Conservation (phyloP, 768 basidiomycete species). For the Mycena capillaripes region DNA sequence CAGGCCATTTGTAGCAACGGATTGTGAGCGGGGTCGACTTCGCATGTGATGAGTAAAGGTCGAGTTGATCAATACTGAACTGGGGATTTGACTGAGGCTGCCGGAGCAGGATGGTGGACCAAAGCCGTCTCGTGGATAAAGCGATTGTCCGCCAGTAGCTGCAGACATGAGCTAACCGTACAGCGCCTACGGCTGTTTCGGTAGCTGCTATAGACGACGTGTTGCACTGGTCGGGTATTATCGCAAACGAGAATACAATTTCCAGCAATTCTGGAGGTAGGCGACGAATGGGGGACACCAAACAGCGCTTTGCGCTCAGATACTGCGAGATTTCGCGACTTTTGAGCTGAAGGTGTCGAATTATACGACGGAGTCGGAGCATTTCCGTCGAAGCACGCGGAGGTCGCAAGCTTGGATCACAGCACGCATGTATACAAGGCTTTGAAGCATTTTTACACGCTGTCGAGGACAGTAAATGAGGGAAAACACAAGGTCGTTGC, state of each 20-base stretch:
- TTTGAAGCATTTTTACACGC: neutral
- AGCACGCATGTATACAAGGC: conserved; percentile 25
- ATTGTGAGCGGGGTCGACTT: conserved; percentile 9
- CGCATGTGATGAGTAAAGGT: conserved; percentile 10
- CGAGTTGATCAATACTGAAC: conserved; percentile 5
- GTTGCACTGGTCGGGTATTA: neutral
- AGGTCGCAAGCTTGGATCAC: neutral
- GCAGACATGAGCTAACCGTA: conserved; percentile 28
- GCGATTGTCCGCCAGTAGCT: conserved; percentile 24
- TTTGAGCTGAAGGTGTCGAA: conserved; percentile 8
- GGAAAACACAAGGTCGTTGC: neutral
- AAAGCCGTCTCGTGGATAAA: conserved; percentile 13
- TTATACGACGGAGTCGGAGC: conserved; percentile 20
- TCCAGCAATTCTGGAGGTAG: conserved; percentile 27
- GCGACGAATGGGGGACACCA: conserved; percentile 27
- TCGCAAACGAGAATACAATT: conserved; percentile 22
- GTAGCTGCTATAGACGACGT: neutral
- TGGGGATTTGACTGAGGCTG: neutral
- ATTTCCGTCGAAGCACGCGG: conserved; percentile 24
- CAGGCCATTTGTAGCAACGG: neutral
- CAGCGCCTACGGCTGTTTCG: neutral
- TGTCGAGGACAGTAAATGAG: neutral
- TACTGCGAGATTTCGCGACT: conserved; percentile 1
- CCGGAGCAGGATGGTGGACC: conserved; percentile 9
- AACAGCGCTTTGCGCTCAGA: neutral